phyloP scores from a whole-genome alignment of 2,329 filamentous ascomycete species.

The Cytospora piceicola region DNA sequence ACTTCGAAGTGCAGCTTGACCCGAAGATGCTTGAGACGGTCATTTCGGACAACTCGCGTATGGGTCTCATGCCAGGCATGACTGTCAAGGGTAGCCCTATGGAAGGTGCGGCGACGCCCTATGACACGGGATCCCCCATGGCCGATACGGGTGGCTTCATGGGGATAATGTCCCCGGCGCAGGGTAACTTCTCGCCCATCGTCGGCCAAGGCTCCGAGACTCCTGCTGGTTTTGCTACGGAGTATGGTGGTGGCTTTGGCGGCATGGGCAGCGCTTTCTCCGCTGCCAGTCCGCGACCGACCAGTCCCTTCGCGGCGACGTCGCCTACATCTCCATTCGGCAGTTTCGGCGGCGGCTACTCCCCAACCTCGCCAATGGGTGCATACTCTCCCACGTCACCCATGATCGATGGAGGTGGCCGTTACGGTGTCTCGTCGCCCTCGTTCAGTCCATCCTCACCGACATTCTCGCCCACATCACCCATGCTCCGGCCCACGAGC shows the following conservation, averaged over 20 bases:
- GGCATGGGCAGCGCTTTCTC: constrained; percentile 32
- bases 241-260: constrained; percentile 59
- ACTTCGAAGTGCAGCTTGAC: constrained; percentile 92
- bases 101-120: constrained; percentile 89
- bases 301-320: constrained; percentile 72
- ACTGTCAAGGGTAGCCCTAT: constrained; percentile 74
- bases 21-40: constrained; percentile 95
- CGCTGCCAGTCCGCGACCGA: constrained; percentile 67
- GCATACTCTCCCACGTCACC: constrained; percentile 80
- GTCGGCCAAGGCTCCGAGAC: constrained; percentile 74
- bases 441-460: constrained; percentile 65
- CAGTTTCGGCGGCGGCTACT: constrained; percentile 64
- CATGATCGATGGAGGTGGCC: constrained; percentile 57
- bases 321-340: constrained; percentile 69
- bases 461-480: constrained; percentile 66
- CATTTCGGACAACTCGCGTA: constrained; percentile 87
- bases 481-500: constrained; percentile 58
- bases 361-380: constrained; percentile 74
- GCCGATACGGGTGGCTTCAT: constrained; percentile 67
- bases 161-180: constrained; percentile 65
- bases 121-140: constrained; percentile 85
- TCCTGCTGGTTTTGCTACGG: constrained; percentile 66
- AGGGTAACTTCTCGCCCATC: constrained; percentile 76
- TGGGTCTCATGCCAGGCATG: constrained; percentile 79
- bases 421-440: constrained; percentile 62